Evolutionary conservation across 148 eudicot genomes (phyloP).

Genomic region (Rhododendron mucronatum): DNA sequence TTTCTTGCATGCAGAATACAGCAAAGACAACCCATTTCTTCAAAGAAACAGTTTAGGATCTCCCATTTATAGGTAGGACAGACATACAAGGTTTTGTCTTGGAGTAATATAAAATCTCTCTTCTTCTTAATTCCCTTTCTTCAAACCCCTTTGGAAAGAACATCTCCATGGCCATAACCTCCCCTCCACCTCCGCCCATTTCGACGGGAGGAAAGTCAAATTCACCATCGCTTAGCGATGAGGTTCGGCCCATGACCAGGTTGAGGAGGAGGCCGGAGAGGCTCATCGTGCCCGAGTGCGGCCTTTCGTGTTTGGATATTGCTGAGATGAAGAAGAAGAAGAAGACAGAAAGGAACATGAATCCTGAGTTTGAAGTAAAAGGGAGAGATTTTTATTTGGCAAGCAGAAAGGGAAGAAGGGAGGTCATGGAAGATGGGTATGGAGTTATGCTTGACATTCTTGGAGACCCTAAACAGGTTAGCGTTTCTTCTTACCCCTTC

Average conservation of each 20-base stretch:
- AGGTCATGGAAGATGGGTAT: conserved; percentile 46
- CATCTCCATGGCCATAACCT: neutral
- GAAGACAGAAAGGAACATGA: conserved; percentile 7
- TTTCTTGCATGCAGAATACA: neutral
- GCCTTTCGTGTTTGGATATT: conserved; percentile 12
- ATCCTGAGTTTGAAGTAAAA: conserved; percentile 25
- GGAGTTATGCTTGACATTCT: conserved; percentile 26
- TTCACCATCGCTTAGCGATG: neutral
- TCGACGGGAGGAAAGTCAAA: neutral
- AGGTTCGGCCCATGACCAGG: neutral
- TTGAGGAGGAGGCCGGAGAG: conserved; percentile 30
- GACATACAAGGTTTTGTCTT: neutral
- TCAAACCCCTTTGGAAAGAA: neutral
- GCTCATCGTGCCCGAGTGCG: conserved; percentile 27
- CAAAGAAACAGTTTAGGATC: neutral
- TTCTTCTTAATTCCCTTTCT: neutral
- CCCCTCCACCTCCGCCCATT: neutral
- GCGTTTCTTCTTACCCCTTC: neutral
- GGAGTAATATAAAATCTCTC: neutral
- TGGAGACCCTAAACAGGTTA: conserved; percentile 45
- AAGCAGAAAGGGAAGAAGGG: conserved; percentile 45
- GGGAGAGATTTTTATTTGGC: conserved; percentile 33
- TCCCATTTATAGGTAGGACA: neutral
- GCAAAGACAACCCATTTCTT: neutral
- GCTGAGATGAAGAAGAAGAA: conserved; percentile 1